Conservation (phyloP, 345 rosid genomes). For the Gossypium herbaceum region DNA sequence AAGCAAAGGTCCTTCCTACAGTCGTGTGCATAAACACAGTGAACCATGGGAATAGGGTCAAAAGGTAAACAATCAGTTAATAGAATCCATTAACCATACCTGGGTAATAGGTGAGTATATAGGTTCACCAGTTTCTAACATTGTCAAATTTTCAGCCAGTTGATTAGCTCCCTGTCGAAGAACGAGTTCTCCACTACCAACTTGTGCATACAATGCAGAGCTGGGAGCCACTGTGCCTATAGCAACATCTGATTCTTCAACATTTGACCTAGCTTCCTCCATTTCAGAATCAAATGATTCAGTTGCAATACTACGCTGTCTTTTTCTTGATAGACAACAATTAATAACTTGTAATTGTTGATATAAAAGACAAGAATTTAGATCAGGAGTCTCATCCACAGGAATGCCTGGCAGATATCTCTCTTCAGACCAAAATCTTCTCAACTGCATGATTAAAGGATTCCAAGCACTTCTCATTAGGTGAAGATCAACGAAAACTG, state of each 20-base stretch:
- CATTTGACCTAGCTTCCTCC: constrained; percentile 43
- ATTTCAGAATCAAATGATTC: constrained; percentile 68
- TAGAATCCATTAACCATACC: constrained; percentile 41
- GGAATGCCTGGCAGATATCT: constrained; percentile 80
- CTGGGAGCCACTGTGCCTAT: constrained; percentile 24
- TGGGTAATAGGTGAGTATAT: constrained; percentile 79
- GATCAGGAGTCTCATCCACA: constrained; percentile 64
- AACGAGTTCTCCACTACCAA: constrained; percentile 62
- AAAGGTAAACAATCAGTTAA: constrained; percentile 14
- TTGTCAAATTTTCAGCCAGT: constrained; percentile 50
- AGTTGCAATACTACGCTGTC: constrained; percentile 44
- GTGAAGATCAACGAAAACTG: not conserved
- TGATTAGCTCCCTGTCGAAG: constrained; percentile 66
- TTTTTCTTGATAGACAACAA: constrained; percentile 84
- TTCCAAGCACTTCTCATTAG: constrained; percentile 20
- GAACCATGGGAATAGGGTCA: constrained; percentile 7
- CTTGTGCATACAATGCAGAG: constrained; percentile 53
- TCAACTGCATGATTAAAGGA: constrained; percentile 53
- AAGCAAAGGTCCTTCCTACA: constrained; percentile 88
- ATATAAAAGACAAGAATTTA: constrained; percentile 75
- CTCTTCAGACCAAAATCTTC: constrained; percentile 74
- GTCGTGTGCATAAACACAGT: constrained; percentile 9
- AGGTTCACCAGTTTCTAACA: constrained; percentile 94
- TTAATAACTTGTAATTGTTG: constrained; percentile 91
- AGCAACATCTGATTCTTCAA: constrained; percentile 36